Conservation (phyloP, 768 basidiomycete genomes). For the Filobasidium wieringae region DNA sequence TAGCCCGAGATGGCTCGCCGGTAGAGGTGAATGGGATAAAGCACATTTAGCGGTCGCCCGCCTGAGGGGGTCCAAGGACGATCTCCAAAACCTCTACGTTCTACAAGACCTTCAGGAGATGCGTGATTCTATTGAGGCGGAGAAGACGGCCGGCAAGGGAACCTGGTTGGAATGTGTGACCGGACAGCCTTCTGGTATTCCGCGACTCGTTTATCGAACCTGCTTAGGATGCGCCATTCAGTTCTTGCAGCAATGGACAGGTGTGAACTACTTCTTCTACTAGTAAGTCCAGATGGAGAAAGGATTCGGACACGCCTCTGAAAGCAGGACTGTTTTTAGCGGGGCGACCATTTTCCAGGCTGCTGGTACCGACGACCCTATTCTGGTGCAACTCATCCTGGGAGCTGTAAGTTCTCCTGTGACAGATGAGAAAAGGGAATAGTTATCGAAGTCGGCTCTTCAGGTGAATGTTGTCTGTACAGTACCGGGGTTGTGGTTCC, state of each 20-base stretch:
- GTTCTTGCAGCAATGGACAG: constrained; percentile 37
- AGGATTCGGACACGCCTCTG: too few relatives aligned
- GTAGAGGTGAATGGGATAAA: constrained; percentile 30
- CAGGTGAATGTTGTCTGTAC: background rate
- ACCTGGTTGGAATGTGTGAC: background rate
- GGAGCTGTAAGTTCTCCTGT: background rate
- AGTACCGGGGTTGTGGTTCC: background rate
- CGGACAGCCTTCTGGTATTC: background rate
- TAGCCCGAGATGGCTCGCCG: constrained; percentile 39
- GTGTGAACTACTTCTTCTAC: constrained; percentile 20
- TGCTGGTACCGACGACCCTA: background rate
- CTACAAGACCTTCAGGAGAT: background rate
- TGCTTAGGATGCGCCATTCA: constrained; percentile 30
- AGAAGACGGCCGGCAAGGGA: background rate
- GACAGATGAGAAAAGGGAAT: background rate
- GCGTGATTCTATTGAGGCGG: background rate
- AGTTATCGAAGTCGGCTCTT: background rate
- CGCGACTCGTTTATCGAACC: constrained; percentile 21
- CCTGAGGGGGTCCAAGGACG: constrained; percentile 31
- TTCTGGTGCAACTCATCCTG: background rate
- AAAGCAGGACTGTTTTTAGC: constrained; percentile 70
- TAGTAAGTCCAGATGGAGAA: constrained; percentile 53
- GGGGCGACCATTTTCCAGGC: constrained; percentile 58
- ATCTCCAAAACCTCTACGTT: constrained; percentile 30
- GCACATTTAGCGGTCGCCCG: constrained; percentile 24